Base-by-base conservation (phyloP, 345 rosid genomes). In the Sonneratia caseolaris region DNA sequence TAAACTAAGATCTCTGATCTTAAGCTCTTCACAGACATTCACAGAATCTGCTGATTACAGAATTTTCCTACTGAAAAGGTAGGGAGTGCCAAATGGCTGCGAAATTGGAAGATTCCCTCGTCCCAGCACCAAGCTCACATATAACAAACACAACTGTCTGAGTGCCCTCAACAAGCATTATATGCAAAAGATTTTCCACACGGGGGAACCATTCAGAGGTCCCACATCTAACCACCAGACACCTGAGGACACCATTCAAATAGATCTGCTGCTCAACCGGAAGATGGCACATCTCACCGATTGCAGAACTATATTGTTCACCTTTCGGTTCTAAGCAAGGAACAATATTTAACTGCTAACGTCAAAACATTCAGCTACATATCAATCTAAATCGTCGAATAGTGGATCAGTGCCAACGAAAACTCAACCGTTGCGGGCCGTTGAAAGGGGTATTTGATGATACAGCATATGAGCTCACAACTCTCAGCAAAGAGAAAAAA, bases 141-240 rank as follows among this genome's bases (percentile, higher is more conserved):
- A 47, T 47, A 3, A 47, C 51, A 47, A 42, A 42, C 10, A 9
- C 10, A 7, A 47, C 51, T 47, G 3, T 47, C 66, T 11, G 66
- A 62, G 27, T 35, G 5, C 45, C 51, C 51, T 47, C 51, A 35
- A 62, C 66, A 62, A 24, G 37, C 66, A 62, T 62, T 62, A 27
- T 15, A 62, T 27, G 66, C 66, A 27, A 62, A 62, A 32, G 38
- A 35, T 62, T 16, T 16, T 27, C 38, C 38, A 27, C 27, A 61
- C 27, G 19, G 37, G 51, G 37, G 19, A 27, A 10, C 66, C 66
- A 62, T 7, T 62, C 66, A 2, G 27, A 27, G 66, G 66, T 62
- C 66, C 66, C 66, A 62, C 66, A 32, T 62, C 66, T 27, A 62
- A 7, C 37, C 18, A 62, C 66, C 18, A 62, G 32, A 62, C 66